Base-by-base conservation (phyloP, 331 rosid species). In the Ulmus americana region DNA sequence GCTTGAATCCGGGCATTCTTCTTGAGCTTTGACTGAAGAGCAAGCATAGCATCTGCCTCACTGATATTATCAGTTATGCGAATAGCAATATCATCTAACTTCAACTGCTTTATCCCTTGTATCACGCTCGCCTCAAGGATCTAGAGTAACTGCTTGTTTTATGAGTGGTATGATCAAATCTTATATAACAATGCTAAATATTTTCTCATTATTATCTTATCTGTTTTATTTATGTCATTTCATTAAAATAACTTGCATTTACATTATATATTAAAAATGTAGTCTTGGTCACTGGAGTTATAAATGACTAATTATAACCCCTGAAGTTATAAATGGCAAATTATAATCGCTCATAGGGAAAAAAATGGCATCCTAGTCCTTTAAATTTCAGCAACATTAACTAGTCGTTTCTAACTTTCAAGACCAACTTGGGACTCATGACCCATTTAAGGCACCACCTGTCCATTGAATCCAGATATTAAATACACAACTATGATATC, bases 1-100 rank as follows among this genome's bases (percentile, higher is more conserved):
- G 95, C 85, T 80, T 90, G 98, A 74, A 94, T 81, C 74, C 90
- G 69, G n/a, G 91, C 78, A 79, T 94, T 94, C 79, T 87, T 94
- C 78, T 94, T 94, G 52, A 94, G 86, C 88, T 85, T 87, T 20
- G 95, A 76, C 56, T 85, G 98, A 84, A 94, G 74, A 69, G 88
- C 91, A 69, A 94, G 92, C 39, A 94, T 70, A 10, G 95, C 95
- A 65, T 89, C 85, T 71, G 97, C 98, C 74, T 85, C 89, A 48
- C 95, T 89, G 54, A 89, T 89, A 82, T 94, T 84, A 73, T 94
- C 83, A 73, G 95, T 89, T 63, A 94, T 77, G 73, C 77, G 68
- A 66, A 90, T 62, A 59, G 81, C 84, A 69, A 77, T 68, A 65
- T 79, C 97, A 53, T 79, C 70, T 83, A 85, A 76, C 78, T 79